phyloP scores from a whole-genome alignment of 257 asterid genomes.

The Gentiana macrophylla region DNA sequence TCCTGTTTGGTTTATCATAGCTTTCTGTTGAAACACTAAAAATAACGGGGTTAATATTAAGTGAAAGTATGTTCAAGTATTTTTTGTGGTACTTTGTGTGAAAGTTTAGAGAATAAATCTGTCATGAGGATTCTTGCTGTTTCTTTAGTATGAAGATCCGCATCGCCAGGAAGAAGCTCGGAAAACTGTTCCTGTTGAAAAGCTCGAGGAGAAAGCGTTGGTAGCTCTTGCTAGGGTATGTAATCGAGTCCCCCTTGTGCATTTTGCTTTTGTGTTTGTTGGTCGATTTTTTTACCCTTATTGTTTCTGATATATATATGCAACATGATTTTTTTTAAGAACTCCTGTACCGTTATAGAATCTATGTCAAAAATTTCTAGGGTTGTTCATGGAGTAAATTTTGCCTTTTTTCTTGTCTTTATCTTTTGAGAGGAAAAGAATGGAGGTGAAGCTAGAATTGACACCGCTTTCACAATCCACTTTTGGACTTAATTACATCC shows the following conservation, averaged over 20 bases:
- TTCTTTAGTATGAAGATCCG: constrained; percentile 74
- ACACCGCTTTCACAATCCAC: too few species aligned
- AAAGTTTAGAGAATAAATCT: background rate
- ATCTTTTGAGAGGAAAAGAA: too few species aligned
- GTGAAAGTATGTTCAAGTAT: too few species aligned
- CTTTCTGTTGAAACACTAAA: too few species aligned
- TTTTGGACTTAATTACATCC: too few species aligned
- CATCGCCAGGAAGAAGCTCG: constrained; percentile 71
- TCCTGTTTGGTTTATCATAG: background rate
- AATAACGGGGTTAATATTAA: too few species aligned
- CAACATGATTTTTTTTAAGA: background rate
- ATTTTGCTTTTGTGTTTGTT: background rate
- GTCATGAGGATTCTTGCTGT: constrained; percentile 2
- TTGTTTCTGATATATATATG: constrained; percentile 18
- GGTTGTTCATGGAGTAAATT: too few species aligned
- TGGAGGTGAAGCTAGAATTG: too few species aligned
- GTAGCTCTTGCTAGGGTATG: constrained; percentile 84
- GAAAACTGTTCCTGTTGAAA: constrained; percentile 68
- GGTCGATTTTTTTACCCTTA: background rate
- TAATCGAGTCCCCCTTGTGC: constrained; percentile 1
- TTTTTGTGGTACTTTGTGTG: background rate
- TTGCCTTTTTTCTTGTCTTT: too few species aligned
- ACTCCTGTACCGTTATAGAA: too few species aligned
- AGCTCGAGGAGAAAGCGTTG: constrained; percentile 85
- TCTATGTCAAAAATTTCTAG: too few species aligned